Evolutionary conservation across 2,329 filamentous ascomycete genomes (phyloP).

Genomic region (Fusarium sp.): DNA sequence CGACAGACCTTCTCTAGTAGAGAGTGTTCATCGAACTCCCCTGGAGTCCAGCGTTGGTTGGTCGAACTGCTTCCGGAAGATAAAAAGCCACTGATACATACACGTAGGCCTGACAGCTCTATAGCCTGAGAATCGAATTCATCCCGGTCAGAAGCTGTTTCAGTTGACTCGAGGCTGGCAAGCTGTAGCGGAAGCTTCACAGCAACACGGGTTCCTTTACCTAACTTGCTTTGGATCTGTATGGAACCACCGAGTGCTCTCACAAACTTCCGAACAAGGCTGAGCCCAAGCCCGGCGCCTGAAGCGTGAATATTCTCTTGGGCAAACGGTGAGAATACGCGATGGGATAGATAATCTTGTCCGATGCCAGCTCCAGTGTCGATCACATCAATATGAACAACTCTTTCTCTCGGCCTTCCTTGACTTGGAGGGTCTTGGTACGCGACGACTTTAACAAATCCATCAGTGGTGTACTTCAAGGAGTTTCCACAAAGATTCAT

Average conservation of each 20-base stretch:
- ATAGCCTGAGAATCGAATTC: conserved; percentile 49
- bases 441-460: conserved; percentile 51
- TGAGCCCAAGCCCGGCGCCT: conserved; percentile 75
- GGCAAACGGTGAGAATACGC: conserved; percentile 72
- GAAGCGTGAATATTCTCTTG: conserved; percentile 73
- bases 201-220: conserved; percentile 54
- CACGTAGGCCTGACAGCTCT: conserved; percentile 50
- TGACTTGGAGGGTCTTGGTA: conserved; percentile 34
- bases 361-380: conserved; percentile 78
- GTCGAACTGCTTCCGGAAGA: not conserved
- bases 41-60: conserved; percentile 3
- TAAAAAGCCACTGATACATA: conserved; percentile 30
- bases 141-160: conserved; percentile 27
- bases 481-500: conserved; percentile 75
- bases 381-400: conserved; percentile 61
- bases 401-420: conserved; percentile 13
- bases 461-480: conserved; percentile 68
- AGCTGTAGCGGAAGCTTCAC: conserved; percentile 52
- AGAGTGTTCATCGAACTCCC: conserved; percentile 9
- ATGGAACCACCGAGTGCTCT: conserved; percentile 71
- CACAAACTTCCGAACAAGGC: conserved; percentile 72
- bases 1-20: conserved; percentile 24
- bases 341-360: conserved; percentile 70
- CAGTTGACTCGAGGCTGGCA: not conserved
- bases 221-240: conserved; percentile 62